Conservation (phyloP, 2,329 filamentous ascomycete genomes). For the Trichophyton mentagrophytes region DNA sequence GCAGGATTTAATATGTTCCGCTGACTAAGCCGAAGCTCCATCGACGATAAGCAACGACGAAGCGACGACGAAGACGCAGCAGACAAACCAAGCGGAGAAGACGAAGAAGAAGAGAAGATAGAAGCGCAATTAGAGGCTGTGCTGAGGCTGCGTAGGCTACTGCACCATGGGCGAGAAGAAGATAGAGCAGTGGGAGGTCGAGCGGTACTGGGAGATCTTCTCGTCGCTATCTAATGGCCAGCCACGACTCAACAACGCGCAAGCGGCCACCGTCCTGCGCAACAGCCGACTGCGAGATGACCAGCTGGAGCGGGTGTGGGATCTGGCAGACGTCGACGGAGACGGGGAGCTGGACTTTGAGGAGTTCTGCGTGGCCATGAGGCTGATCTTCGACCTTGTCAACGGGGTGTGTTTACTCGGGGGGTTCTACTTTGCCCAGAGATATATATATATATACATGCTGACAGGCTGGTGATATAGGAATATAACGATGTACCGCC, state of each 20-base stretch:
- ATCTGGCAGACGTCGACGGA: constrained; percentile 90
- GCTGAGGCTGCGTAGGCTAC: neutral
- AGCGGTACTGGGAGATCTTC: constrained; percentile 73
- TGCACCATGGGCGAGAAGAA: constrained; percentile 29
- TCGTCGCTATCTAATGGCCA: constrained; percentile 52
- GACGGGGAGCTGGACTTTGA: constrained; percentile 98
- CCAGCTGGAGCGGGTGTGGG: constrained; percentile 96
- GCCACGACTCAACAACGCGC: constrained; percentile 52
- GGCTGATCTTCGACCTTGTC: constrained; percentile 90
- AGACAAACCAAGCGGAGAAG: neutral
- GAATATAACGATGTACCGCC: constrained; percentile 83
- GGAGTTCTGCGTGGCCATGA: constrained; percentile 98
- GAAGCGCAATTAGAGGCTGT: too few species aligned
- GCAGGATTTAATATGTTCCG: too few species aligned
- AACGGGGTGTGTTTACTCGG: constrained; percentile 55
- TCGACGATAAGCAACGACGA: neutral
- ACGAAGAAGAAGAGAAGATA: neutral
- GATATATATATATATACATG: neutral
- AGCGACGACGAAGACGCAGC: neutral
- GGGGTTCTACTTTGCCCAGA: neutral
- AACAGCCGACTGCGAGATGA: constrained; percentile 60
- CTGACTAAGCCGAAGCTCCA: neutral
- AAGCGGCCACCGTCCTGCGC: constrained; percentile 59
- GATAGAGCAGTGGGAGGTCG: constrained; percentile 63
- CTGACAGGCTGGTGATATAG: constrained; percentile 33